Percentiles rank a stretch among this genome's conserved stretches.
These are phyloP conservation scores for Annulohypoxylon stygium DNA, from an alignment of 495 filamentous ascomycete genomes.

Conservation along the genomic window DNA sequence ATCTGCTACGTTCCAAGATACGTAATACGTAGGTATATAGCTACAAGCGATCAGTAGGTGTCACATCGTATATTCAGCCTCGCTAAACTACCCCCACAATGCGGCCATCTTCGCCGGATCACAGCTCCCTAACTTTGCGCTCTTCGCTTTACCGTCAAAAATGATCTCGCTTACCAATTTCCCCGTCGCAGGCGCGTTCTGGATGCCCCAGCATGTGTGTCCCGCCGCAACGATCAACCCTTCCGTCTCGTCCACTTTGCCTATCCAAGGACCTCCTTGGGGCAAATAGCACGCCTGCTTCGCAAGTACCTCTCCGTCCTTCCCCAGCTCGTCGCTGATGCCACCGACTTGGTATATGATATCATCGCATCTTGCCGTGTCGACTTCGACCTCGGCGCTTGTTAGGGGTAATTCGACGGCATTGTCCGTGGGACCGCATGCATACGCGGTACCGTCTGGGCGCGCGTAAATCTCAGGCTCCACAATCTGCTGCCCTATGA, in stretches of 20 bases:
- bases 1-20: too few species aligned
- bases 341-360: conserved; percentile 78
- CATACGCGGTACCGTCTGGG: conserved; percentile 87
- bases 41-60: neutral
- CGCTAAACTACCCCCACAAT: conserved; percentile 30
- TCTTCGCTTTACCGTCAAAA: conserved; percentile 78
- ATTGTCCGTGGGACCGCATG: conserved; percentile 79
- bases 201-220: conserved; percentile 93
- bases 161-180: conserved; percentile 84
- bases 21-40: too few species aligned
- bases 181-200: conserved; percentile 88
- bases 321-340: conserved; percentile 77
- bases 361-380: conserved; percentile 78
- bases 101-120: conserved; percentile 41
- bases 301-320: conserved; percentile 74
- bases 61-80: neutral
- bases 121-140: conserved; percentile 64
- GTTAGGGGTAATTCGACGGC: conserved; percentile 75
- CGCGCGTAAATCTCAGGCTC: conserved; percentile 89
- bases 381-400: conserved; percentile 78
- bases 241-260: conserved; percentile 71
- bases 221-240: conserved; percentile 83
- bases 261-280: conserved; percentile 78
- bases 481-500: conserved; percentile 61
- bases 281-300: conserved; percentile 90